Base-by-base conservation (phyloP, 1,284 basidiomycete species). In the Sanghuangporus sanghuang region DNA sequence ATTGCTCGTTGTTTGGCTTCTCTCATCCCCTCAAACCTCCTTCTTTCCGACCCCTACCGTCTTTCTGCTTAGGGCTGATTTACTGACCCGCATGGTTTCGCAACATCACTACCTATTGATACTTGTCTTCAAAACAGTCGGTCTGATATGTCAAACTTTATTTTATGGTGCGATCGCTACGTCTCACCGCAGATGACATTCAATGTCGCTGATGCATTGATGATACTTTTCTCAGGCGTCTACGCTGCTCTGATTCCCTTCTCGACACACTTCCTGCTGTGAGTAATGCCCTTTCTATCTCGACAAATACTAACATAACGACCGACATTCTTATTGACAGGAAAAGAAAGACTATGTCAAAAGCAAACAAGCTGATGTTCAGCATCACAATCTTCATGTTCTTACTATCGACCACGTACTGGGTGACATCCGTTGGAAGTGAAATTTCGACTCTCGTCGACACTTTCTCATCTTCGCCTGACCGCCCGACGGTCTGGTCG, bases 371-470 rank as follows among this genome's bases (percentile, higher is more conserved):
- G 36, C 23, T 46, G 18, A 59, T 59, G 57, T 59, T 59, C 21
- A 49, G 27, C 23, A 18, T 59, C 23, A 59, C 48, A 35, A 50
- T 59, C 35, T 59, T 59, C 48, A 59, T 59, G 57, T 59, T 49
- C 44, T 36, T 27, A 14, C 50, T 59, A 27, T 59, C 57, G 12
- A 49, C 57, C 27, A 23, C 18, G 16, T 59, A 35, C 57, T 59
- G 57, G 57, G 35, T 38, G 18, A 8, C 57, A 7, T 49, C 57
- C 11, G 7, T 59, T 32, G 57, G 40, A 40, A 14, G 38, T 21
- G n/a, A 49, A 14, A 21, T 59, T n/a, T 16, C 48, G 16, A 50
- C 44, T 27, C 23, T 59, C 44, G 44, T 16, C 44, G 44, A 49
- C 18, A 27, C 36, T 27, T 36, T 16, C 14, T 23, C 27, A 14